Evolutionary conservation across 306 rosid genomes (phyloP).

Genomic region (Ormosia emarginata): DNA sequence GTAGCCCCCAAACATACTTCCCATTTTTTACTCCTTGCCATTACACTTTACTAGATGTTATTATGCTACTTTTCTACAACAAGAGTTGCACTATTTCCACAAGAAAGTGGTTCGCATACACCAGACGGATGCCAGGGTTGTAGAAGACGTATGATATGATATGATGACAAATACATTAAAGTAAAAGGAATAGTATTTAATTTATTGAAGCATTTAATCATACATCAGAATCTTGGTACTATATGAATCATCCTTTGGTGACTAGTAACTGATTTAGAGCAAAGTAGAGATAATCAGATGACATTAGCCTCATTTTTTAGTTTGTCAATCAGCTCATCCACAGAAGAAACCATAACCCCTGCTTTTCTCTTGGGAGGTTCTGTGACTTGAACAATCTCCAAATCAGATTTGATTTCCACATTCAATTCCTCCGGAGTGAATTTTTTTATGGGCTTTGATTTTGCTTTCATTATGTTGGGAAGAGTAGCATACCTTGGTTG

Average conservation of each 20-base stretch:
- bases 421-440: constrained; percentile 69
- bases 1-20: too few species aligned
- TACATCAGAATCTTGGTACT: constrained; percentile 4
- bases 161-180: constrained; percentile 5
- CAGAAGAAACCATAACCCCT: constrained; percentile 76
- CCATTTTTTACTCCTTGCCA: too few species aligned
- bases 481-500: constrained; percentile 94
- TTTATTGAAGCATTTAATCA: constrained; percentile 11
- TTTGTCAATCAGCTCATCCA: constrained; percentile 85
- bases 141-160: background rate
- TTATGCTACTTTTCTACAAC: background rate
- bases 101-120: background rate
- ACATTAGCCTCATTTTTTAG: constrained; percentile 80
- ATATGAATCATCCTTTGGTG: constrained; percentile 1
- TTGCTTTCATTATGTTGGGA: constrained; percentile 97
- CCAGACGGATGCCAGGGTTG: background rate
- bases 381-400: constrained; percentile 71
- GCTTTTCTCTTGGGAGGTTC: constrained; percentile 97
- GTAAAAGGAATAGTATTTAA: background rate
- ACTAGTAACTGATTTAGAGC: background rate
- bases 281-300: constrained; percentile 39
- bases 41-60: background rate
- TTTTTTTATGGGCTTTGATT: constrained; percentile 77
- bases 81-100: background rate
- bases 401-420: constrained; percentile 67